Evolutionary conservation across 768 basidiomycete species (phyloP), one percentile per base, ranked within the genome.

Genomic region (Udeniomyces megalosporus): DNA sequence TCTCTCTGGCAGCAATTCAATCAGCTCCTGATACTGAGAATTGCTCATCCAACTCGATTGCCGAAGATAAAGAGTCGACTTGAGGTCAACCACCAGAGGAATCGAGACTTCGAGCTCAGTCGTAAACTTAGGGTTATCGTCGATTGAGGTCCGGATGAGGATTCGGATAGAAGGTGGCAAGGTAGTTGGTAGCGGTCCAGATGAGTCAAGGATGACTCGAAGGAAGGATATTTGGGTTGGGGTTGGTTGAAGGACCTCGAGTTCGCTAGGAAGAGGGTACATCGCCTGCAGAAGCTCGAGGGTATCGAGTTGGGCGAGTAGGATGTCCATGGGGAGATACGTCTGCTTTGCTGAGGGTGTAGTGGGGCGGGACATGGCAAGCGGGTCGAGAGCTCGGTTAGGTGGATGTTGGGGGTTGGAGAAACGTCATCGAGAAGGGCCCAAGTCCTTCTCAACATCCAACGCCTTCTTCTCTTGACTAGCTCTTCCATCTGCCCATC

Each of bases 201-300:
- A 54, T 55, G 12, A 68, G 60, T 60, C 61, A 69, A 1, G 56
- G n/a, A 0, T n/a, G n/a, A n/a, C n/a, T n/a, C n/a, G n/a, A n/a
- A n/a, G n/a, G 50, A 66, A 66, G 42, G 42, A 53, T 31, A 59
- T 62, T 20, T n/a, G 44, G 17, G 31, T 59, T 38, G 22, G 59
- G 1, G 51, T 67, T 32, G 49, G 64, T 28, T 38, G 34, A 1
- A 62, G 45, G n/a, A 71, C 47, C 10, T 38, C 44, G 3, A 73
- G 61, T 55, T 74, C 73, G 26, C 65, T 61, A 3, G 64, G 53
- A 12, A 68, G 63, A 2, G 70, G 67, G 48, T 70, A 73, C 66
- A 73, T 67, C 12, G 70, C 68, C 45, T 66, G 45, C n/a, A 69
- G 67, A 14, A 72, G 63, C 32, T 68, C 65, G 48, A 71, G 56